These are phyloP conservation scores for Eimeria maxima DNA, from an alignment of 169 alveolate species.

Conservation along the genomic window DNA sequence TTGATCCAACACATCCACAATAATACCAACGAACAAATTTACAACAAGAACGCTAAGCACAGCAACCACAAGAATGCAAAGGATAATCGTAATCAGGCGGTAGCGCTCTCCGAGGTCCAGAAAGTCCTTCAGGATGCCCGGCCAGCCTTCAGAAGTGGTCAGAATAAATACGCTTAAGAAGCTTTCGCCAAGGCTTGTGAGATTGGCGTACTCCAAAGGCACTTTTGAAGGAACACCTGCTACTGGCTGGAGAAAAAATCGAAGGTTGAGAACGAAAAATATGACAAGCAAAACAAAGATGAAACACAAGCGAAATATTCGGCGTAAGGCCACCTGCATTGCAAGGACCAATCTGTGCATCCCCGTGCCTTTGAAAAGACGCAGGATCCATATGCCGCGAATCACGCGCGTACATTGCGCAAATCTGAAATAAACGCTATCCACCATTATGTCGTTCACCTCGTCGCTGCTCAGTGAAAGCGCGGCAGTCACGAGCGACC, in stretches of 20 bases:
- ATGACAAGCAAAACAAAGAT: constrained; percentile 31
- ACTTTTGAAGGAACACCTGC: constrained; percentile 56
- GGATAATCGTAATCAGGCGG: constrained; percentile 6
- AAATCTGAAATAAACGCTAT: constrained; percentile 32
- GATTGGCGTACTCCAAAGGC: constrained; percentile 38
- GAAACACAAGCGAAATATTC: constrained; percentile 20
- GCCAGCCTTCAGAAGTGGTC: constrained; percentile 83
- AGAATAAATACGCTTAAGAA: constrained; percentile 76
- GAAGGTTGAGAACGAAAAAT: constrained; percentile 20
- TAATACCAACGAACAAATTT: constrained; percentile 79
- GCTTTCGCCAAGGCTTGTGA: constrained; percentile 62
- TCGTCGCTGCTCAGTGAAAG: constrained; percentile 13
- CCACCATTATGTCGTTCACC: neutral
- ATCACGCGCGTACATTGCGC: constrained; percentile 60
- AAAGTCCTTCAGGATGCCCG: constrained; percentile 46
- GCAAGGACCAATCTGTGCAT: constrained; percentile 63
- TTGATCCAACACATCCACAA: constrained; percentile 77
- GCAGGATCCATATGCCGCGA: constrained; percentile 67
- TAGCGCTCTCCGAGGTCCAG: constrained; percentile 59
- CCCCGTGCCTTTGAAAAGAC: constrained; percentile 66
- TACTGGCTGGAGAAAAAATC: constrained; percentile 52
- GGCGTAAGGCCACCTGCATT: constrained; percentile 54
- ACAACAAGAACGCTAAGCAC: constrained; percentile 61
- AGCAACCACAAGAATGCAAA: constrained; percentile 73
- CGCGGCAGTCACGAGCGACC: constrained; percentile 15